Conservation (phyloP, 1,139 yeast species). For the Zygosaccharomyces sapae region DNA sequence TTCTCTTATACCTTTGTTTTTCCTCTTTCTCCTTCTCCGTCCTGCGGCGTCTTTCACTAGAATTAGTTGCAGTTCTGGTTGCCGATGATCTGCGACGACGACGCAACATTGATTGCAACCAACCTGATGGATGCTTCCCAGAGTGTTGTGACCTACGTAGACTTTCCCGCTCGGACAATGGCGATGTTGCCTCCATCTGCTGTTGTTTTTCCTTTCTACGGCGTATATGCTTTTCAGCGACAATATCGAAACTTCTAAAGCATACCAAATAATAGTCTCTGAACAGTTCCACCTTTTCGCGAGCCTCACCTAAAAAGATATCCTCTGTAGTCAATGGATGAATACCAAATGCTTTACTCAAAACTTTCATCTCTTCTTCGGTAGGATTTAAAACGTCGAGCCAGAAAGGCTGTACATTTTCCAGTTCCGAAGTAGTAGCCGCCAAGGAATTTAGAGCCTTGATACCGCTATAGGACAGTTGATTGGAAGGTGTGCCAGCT, state of each 20-base stretch:
- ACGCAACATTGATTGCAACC: slow-evolving; percentile 13
- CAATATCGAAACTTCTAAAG: slow-evolving; percentile 87
- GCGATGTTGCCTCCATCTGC: slow-evolving; percentile 12
- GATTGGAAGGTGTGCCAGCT: slow-evolving; percentile 16
- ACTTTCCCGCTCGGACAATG: slow-evolving; percentile 12
- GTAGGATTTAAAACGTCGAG: slow-evolving; percentile 88
- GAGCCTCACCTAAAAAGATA: slow-evolving; percentile 85
- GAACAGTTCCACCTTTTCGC: slow-evolving; percentile 93
- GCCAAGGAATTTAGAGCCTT: slow-evolving; percentile 19
- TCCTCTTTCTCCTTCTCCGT: slow-evolving; percentile 35
- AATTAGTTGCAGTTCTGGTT: slow-evolving; percentile 11
- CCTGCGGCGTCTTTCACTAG: slow-evolving; percentile 22
- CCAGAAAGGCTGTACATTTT: slow-evolving; percentile 67
- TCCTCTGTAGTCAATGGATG: slow-evolving; percentile 97
- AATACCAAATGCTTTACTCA: slow-evolving; percentile 86
- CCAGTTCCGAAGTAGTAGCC: slow-evolving; percentile 22
- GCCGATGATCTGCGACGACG: slow-evolving; percentile 17
- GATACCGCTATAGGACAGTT: slow-evolving; percentile 6
- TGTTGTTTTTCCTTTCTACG: slow-evolving; percentile 33
- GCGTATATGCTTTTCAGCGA: slow-evolving; percentile 62
- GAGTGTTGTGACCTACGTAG: slow-evolving; percentile 13
- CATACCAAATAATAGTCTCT: slow-evolving; percentile 87
- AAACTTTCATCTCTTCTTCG: slow-evolving; percentile 92
- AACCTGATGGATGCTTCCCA: slow-evolving; percentile 8
- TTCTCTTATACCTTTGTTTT: slow-evolving; percentile 39